phyloP scores from a whole-genome alignment of 225 moss, liverwort and hornwort species.

The Sphagnum tenellum region DNA sequence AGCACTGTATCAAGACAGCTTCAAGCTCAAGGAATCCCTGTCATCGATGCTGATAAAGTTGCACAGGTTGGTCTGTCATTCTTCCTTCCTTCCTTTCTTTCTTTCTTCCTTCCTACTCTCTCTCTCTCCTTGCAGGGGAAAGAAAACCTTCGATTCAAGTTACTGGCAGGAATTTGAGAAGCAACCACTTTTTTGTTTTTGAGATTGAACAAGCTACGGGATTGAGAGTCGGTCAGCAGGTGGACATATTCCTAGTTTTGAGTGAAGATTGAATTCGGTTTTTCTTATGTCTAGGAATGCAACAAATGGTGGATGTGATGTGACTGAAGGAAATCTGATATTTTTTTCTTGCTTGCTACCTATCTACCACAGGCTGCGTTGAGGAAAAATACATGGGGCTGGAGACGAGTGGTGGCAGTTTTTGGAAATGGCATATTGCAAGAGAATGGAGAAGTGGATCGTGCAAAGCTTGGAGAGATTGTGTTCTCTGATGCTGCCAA shows the following conservation, averaged over 20 bases:
- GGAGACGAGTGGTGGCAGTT: conserved; percentile 65
- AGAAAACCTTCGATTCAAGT: too few relatives aligned
- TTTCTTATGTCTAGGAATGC: too few relatives aligned
- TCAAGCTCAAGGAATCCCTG: conserved; percentile 41
- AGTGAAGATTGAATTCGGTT: too few relatives aligned
- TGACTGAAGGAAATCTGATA: too few relatives aligned
- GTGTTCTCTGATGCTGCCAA: conserved; percentile 69
- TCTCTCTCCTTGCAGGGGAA: too few relatives aligned
- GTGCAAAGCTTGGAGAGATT: conserved; percentile 70
- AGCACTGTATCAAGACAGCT: conserved; percentile 76
- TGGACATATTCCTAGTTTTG: too few relatives aligned
- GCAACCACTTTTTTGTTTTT: too few relatives aligned
- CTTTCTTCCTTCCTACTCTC: not conserved
- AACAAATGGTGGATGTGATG: too few relatives aligned
- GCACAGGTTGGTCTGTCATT: conserved; percentile 34
- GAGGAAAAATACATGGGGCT: conserved; percentile 73
- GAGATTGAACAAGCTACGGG: too few relatives aligned
- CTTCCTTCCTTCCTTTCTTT: not conserved
- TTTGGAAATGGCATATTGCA: conserved; percentile 72
- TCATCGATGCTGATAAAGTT: conserved; percentile 82
- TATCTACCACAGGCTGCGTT: conserved; percentile 22
- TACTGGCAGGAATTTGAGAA: too few relatives aligned
- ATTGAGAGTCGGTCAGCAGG: too few relatives aligned
- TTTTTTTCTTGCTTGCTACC: too few relatives aligned
- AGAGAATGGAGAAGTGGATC: conserved; percentile 80